Base-by-base conservation (phyloP, 2,329 filamentous ascomycete genomes). In the Celoporthe dispersa region DNA sequence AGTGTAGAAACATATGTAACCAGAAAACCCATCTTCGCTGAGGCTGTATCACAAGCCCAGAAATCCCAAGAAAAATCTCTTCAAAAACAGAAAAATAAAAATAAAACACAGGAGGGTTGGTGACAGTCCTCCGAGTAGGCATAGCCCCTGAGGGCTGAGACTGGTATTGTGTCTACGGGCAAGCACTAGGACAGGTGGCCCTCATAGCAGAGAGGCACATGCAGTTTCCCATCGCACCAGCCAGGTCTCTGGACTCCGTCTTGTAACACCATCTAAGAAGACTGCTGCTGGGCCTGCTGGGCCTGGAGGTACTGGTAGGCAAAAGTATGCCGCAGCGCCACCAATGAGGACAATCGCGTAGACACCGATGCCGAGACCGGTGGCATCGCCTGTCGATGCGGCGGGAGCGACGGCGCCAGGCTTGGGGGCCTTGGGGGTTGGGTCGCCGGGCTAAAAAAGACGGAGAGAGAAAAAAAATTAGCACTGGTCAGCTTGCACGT, bases 231-330 rank as follows among this genome's bases (percentile, higher is more conserved):
- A 11, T 60, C 33, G 7, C 33, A 19, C 53, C 25, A 57, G 28
- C 14, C 53, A 19, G 25, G 14, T 31, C 48, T 9, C 53, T 7
- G 19, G 14, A 6, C 28, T 28, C 14, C 41, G 14, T 39, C 39
- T 5, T 33, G 25, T 33, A 63, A 31, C 22, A 31, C 51, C 25
- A 6, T 44, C 61, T 68, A 68, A 22, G 66, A 31, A 33, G 55
- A 64, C 60, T 67, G 33, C 67, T 71, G 55, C 69, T 71, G 69
- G 31, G 65, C 51, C 57, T 62, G 73, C 76, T 86, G 82, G 80
- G 86, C 83, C 85, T 95, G 90, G 76, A 97, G 81, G 85, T 96
- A 97, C 82, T 94, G 91, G 87, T 95, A 98, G 77, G 87, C 92
- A 76, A 87, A 87, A 88, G 84, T 93, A 98, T 73, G 93, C 94